These are phyloP conservation scores for Knoxia roxburghii DNA, from an alignment of 257 asterid species.

Conservation along the genomic window DNA sequence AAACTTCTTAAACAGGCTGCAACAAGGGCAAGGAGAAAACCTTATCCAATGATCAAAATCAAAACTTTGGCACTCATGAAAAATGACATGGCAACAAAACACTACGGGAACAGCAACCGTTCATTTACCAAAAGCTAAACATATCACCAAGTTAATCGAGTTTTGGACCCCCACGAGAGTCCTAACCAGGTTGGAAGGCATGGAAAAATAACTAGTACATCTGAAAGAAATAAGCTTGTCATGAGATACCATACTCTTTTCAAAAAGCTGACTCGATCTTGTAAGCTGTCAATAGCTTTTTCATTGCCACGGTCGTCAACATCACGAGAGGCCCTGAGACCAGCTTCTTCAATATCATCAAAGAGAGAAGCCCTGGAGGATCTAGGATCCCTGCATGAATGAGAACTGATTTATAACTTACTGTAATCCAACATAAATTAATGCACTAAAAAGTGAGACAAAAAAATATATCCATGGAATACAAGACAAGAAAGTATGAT, in stretches of 20 bases:
- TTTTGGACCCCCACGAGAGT: neutral
- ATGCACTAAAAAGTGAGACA: neutral
- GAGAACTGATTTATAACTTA: constrained; percentile 9
- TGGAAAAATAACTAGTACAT: neutral
- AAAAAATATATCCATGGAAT: neutral
- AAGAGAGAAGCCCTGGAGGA: constrained; percentile 67
- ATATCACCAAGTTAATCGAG: too few species aligned
- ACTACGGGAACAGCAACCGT: neutral
- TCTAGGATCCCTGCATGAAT: constrained; percentile 64
- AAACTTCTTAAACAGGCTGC: neutral
- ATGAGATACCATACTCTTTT: constrained; percentile 51
- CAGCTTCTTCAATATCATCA: constrained; percentile 82
- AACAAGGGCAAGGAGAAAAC: neutral
- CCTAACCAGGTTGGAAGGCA: neutral
- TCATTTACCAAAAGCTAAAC: neutral
- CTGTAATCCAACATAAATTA: neutral
- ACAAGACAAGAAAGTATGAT: neutral
- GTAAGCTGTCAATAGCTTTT: constrained; percentile 67
- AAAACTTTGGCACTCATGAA: neutral
- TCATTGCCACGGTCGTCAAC: constrained; percentile 67
- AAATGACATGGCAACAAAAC: neutral
- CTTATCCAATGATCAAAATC: neutral
- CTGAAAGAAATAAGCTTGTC: neutral
- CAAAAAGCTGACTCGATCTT: constrained; percentile 81
- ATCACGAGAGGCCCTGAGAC: constrained; percentile 61